Base-by-base conservation (phyloP, 2,329 filamentous ascomycete genomes). In the Colletotrichum eremochloae region DNA sequence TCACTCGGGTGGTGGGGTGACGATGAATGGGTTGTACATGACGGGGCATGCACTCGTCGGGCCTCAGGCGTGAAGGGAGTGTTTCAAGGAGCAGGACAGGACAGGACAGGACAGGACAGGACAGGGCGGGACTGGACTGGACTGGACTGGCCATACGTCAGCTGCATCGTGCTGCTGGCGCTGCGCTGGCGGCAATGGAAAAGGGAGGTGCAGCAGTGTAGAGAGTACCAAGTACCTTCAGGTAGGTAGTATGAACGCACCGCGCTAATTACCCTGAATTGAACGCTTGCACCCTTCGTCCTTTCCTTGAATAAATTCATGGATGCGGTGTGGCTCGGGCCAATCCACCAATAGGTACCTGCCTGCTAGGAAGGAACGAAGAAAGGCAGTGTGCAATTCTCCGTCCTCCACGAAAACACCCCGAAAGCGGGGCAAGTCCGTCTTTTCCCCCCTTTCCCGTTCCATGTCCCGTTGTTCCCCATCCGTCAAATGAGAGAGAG, bases 251-350 rank as follows among this genome's bases (percentile, higher is more conserved):
- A 46, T 46, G 44, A 20, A 48, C 5, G 20, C 20, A 48, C 20
- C 44, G 15, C 64, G 68, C 68, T 63, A 71, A 71, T 71, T 71
- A 68, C 57, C 68, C 63, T 71, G 68, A 62, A 70, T 61, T 55
- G 62, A 55, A n/a, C 6, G 8, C 40, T 7, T 50, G 8, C 48
- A 56, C 40, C 53, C n/a, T 46, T 46, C 42, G 42, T 20, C 18
- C 18, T 44, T 44, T 44, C 42, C 42, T 44, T 20, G 15, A 18
- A 20, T 44, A 18, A 20, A 44, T 44, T 15, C 3, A 42, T 42
- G 42, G 42, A 20, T 44, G 40, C 40, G 44, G 20, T 24, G 44
- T 50, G 48, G 48, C 48, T n/a, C 24, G n/a, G n/a, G 20, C 48
- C 48, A 24, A 24, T 24, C 24, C 24, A 24, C 24, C 24, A 24